Evolutionary conservation across 495 filamentous ascomycete species (phyloP).

Genomic region (Cladorrhinum samala): DNA sequence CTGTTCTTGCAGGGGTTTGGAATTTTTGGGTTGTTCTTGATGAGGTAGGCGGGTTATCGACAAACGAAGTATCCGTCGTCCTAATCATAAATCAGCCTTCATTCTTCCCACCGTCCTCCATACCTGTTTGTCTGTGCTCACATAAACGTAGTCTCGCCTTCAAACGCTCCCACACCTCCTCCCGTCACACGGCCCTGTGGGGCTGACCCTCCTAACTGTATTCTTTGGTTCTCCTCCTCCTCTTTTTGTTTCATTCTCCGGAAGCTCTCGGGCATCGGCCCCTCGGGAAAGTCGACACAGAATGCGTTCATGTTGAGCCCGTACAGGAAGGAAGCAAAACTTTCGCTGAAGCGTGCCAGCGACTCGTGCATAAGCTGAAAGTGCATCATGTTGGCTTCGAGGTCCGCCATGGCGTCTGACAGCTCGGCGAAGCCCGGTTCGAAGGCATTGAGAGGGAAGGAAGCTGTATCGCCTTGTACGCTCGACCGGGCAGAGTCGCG

Average conservation of each 20-base stretch:
- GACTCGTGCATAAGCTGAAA: slow-evolving; percentile 97
- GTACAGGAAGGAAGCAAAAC: slow-evolving; percentile 90
- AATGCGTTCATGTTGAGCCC: slow-evolving; percentile 98
- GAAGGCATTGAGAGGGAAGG: slow-evolving; percentile 72
- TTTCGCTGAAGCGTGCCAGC: slow-evolving; percentile 88
- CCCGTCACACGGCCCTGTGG: slow-evolving; percentile 10
- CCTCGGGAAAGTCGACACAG: slow-evolving; percentile 94
- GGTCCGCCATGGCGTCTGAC: slow-evolving; percentile 86
- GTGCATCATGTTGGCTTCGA: slow-evolving; percentile 96
- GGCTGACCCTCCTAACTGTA: neutral
- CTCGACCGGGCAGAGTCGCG: slow-evolving; percentile 54
- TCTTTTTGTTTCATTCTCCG: slow-evolving; percentile 52
- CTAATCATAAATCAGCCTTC: slow-evolving; percentile 39
- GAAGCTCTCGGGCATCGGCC: slow-evolving; percentile 60
- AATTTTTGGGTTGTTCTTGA: slow-evolving; percentile 64
- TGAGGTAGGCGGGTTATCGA: slow-evolving; percentile 74
- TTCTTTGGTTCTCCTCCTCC: slow-evolving; percentile 36
- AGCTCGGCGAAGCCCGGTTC: slow-evolving; percentile 90
- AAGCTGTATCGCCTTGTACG: slow-evolving; percentile 49
- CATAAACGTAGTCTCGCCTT: slow-evolving; percentile 82
- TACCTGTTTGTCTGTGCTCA: too few species aligned
- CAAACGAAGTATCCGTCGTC: slow-evolving; percentile 91
- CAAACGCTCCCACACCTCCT: slow-evolving; percentile 15
- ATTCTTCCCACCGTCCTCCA: slow-evolving; percentile 1
- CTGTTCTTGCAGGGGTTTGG: slow-evolving; percentile 48